These are phyloP conservation scores for Metschnikowia matae DNA, from an alignment of 805 yeast species.

Conservation along the genomic window DNA sequence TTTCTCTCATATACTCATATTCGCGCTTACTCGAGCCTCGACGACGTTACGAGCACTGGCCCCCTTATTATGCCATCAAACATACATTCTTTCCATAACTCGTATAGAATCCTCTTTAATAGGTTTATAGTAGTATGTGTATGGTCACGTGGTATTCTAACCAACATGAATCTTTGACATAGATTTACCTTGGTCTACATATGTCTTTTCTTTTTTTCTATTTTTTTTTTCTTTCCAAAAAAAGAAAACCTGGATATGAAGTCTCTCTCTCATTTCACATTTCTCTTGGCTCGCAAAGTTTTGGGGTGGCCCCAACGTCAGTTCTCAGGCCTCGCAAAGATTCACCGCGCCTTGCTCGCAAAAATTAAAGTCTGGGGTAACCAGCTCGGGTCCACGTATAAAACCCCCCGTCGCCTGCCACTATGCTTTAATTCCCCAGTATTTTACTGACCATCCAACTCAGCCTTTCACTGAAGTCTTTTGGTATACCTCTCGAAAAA, in stretches of 20 bases:
- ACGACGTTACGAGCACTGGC: neutral
- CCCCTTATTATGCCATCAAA: too few relatives aligned
- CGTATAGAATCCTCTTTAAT: too few relatives aligned
- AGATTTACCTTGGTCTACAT: too few relatives aligned
- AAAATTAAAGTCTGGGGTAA: conserved; percentile 3
- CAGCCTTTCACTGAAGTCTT: neutral
- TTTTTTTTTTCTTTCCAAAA: too few relatives aligned
- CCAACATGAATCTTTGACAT: too few relatives aligned
- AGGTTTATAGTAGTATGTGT: too few relatives aligned
- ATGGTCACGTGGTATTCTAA: too few relatives aligned
- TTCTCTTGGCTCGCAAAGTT: neutral
- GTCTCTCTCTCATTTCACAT: too few relatives aligned
- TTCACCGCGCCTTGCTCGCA: conserved; percentile 2
- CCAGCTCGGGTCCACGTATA: neutral
- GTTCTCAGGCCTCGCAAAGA: neutral
- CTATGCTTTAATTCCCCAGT: neutral
- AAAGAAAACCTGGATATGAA: neutral
- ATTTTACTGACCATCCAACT: neutral
- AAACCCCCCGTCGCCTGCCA: neutral
- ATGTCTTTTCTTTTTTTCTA: too few relatives aligned
- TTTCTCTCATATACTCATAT: neutral
- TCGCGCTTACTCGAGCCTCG: too few relatives aligned
- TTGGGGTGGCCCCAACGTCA: neutral
- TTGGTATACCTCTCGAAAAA: neutral
- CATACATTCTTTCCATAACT: too few relatives aligned